These are phyloP conservation scores for Anacardium occidentale DNA, from an alignment of 345 rosid genomes.

Conservation along the genomic window DNA sequence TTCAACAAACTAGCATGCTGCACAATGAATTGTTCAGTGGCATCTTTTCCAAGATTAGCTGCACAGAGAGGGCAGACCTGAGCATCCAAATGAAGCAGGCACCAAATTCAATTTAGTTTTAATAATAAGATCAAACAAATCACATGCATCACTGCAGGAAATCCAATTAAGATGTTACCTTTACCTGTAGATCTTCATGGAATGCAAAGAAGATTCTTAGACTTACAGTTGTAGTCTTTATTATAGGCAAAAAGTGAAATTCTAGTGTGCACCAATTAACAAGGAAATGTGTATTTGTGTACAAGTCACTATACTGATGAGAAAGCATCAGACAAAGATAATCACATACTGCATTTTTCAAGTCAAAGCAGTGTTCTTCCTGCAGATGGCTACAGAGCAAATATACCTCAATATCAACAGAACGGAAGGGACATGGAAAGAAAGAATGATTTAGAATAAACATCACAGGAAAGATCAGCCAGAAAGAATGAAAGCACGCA, in stretches of 20 bases:
- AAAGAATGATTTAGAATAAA: no score
- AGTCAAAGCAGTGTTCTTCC: constrained; percentile 63
- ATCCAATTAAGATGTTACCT: constrained; percentile 4
- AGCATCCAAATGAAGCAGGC: constrained; percentile 2
- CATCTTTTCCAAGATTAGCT: constrained; percentile 58
- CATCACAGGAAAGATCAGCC: no score
- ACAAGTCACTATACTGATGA: no score
- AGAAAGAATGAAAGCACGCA: constrained; percentile 20
- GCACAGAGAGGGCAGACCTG: constrained; percentile 77
- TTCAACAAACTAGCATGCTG: constrained; percentile 51
- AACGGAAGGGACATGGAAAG: constrained; percentile 59
- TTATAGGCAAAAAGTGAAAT: background rate
- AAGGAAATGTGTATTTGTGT: no score
- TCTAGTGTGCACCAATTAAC: no score
- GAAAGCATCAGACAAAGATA: no score
- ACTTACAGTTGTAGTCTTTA: no score
- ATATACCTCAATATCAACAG: constrained; percentile 46
- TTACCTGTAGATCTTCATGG: background rate
- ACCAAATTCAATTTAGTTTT: constrained; percentile 7
- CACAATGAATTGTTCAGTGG: constrained; percentile 48
- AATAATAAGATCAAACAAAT: background rate
- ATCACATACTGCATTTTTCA: constrained; percentile 55
- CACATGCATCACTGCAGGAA: constrained; percentile 2
- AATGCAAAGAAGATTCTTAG: background rate
- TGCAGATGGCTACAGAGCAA: constrained; percentile 49